Percentiles rank a stretch among this genome's conserved stretches.
These are phyloP conservation scores for Piloderma croceum DNA, from an alignment of 768 basidiomycete species.

Conservation along the genomic window DNA sequence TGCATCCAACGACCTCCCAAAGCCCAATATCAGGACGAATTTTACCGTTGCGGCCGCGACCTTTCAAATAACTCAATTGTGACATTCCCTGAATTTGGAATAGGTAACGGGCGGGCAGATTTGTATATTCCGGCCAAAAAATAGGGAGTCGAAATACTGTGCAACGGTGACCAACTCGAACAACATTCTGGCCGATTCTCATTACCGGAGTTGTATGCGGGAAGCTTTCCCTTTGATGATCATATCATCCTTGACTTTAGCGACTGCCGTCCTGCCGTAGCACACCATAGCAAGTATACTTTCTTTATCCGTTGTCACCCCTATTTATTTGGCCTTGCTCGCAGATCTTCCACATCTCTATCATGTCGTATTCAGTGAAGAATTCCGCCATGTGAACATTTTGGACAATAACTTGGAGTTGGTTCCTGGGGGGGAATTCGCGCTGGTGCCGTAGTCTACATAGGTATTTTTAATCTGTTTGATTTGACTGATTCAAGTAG, in stretches of 20 bases:
- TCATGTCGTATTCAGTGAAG: too few relatives aligned
- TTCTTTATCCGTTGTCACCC: too few relatives aligned
- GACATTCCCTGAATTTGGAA: constrained; percentile 14
- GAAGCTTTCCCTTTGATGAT: constrained; percentile 7
- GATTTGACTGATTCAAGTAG: too few relatives aligned
- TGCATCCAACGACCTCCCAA: constrained; percentile 10
- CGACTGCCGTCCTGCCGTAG: too few relatives aligned
- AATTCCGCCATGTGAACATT: too few relatives aligned
- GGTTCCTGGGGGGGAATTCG: too few relatives aligned
- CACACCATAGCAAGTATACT: too few relatives aligned
- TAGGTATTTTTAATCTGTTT: too few relatives aligned
- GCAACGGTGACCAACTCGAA: constrained; percentile 10
- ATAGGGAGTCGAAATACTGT: constrained; percentile 15
- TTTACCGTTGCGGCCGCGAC: constrained; percentile 10
- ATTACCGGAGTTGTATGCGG: constrained; percentile 1
- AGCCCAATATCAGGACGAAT: constrained; percentile 16
- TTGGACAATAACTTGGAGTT: too few relatives aligned
- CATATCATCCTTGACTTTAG: constrained; percentile 16
- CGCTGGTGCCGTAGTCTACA: too few relatives aligned
- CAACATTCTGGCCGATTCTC: constrained; percentile 7
- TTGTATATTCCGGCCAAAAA: constrained; percentile 14
- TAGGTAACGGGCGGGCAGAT: constrained; percentile 8
- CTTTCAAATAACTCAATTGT: constrained; percentile 11
- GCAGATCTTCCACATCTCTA: too few relatives aligned
- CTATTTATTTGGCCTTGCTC: too few relatives aligned